Evolutionary conservation across 352 stramenopile genomes (phyloP).

Genomic region (Thalassiosira hispida): DNA sequence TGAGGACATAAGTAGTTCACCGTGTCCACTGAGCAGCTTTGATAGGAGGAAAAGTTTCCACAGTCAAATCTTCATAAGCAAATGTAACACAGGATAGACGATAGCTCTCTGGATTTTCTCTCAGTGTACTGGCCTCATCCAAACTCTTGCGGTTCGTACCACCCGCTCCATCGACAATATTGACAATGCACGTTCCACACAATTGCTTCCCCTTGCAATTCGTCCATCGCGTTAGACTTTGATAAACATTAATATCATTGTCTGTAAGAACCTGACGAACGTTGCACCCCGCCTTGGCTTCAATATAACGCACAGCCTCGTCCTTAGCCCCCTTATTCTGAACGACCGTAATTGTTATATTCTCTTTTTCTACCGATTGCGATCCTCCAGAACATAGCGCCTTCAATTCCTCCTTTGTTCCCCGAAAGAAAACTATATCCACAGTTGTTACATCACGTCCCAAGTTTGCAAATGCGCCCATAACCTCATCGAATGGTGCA

Average conservation of each 20-base stretch:
- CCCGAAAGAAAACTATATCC: constrained; percentile 80
- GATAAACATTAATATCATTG: constrained; percentile 88
- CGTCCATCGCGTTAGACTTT: constrained; percentile 86
- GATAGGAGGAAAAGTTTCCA: constrained; percentile 82
- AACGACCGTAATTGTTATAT: constrained; percentile 79
- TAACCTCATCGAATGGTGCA: constrained; percentile 80
- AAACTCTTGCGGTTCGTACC: constrained; percentile 84
- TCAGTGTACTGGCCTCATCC: constrained; percentile 86
- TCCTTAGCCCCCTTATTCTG: constrained; percentile 73
- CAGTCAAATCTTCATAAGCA: constrained; percentile 83
- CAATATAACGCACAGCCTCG: constrained; percentile 53
- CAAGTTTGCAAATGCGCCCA: constrained; percentile 73
- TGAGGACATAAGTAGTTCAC: no score
- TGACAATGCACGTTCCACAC: constrained; percentile 88
- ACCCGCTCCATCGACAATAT: constrained; percentile 74
- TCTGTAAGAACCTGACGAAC: constrained; percentile 82
- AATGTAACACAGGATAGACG: constrained; percentile 87
- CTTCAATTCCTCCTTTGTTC: constrained; percentile 80
- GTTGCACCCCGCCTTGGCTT: constrained; percentile 77
- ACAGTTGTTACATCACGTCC: constrained; percentile 60
- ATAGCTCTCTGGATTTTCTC: constrained; percentile 86
- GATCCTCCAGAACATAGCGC: constrained; percentile 45
- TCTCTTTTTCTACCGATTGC: constrained; percentile 24
- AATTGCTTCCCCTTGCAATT: constrained; percentile 89
- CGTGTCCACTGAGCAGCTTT: constrained; percentile 77